Evolutionary conservation across 805 yeast species (phyloP), one percentile per base, ranked within the genome.

Genomic region (Ogataea angusta): DNA sequence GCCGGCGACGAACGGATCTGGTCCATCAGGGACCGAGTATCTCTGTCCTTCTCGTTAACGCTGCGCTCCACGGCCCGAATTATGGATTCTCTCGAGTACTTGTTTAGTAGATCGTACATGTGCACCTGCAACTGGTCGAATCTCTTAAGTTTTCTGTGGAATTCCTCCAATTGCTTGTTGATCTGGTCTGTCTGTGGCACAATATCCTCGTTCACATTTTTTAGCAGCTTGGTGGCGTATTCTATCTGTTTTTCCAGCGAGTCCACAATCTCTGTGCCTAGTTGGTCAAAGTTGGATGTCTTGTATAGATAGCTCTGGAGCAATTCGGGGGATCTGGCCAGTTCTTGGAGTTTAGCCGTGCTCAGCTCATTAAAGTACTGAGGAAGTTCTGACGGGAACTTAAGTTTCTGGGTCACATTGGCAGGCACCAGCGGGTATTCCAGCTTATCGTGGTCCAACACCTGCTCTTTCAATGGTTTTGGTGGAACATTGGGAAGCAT

Each of bases 201-300:
- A 10, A 63, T 29, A n/a, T 61, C 58, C 9, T 42, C 32, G 13
- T 53, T 51, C 17, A 66, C 41, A 12, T 42, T 34, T 1, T 34
- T 34, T 33, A 63, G 57, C 12, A 63, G 38, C 14, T 43, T 42
- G 28, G 60, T 55, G 1, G 76, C 67, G 26, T 59, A 66, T 8
- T 47, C 51, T 9, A 69, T 59, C 25, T 76, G 60, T 15, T 55
- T 56, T 34, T 70, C 72, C 16, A 73, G 52, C 23, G 62, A 65
- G 30, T 57, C 56, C 23, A 70, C 19, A 4, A 55, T 33, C 9
- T 49, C 49, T 1, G 24, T 22, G 3, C 43, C 32, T 2, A 57
- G 26, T 3, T 29, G 34, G 5, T 30, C 39, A 26, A 53, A 51
- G 4, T 45, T 40, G 6, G 54, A 44, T 4, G 41, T 28, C 2